Base-by-base conservation (phyloP, 1,284 basidiomycete species). In the Inonotus obliquus region DNA sequence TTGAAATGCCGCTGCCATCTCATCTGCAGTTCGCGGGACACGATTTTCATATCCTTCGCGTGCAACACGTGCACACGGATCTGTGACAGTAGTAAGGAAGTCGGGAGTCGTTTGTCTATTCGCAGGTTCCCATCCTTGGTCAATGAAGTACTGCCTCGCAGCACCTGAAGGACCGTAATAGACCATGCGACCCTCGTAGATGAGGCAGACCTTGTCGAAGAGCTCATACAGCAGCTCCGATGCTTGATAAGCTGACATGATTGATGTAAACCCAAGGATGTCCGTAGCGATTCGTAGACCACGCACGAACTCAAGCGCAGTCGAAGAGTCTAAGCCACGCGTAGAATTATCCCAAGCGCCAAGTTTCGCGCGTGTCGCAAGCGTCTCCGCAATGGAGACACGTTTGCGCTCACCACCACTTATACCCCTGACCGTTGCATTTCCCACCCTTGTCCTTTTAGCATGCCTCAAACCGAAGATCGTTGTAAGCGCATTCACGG, bases 371-470 rank as follows among this genome's bases (percentile, higher is more conserved):
- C 85, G 76, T 17, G 81, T 79, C 0, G 84, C 82, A 51, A 92
- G 72, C 11, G 82, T 79, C 72, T 93, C 91, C 10, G 83, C 79
- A 66, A 93, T 89, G 0, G 86, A 89, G 0, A 92, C 90, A 44
- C 91, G 82, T 72, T 90, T 89, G 74, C 87, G 86, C 76, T 78
- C 76, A 57, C 82, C 81, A 44, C 81, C 81, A 4, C 75, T 76
- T 2, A 82, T 79, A 63, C 80, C 81, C 21, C 79, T 71, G 3
- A 80, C 73, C 7, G 60, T 19, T 2, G 63, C 75, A 67, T 79
- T 75, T 14, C 81, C 81, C 57, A 82, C 79, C 29, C 75, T 72
- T 10, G 79, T 80, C 64, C 76, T 68, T 59, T 68, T 69, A 5
- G 76, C 79, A n/a, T 65, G 78, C 17, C 69, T 69, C 51, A 82